Conservation (phyloP, 108 stramenopile species). For the Cyclotella cryptica region DNA sequence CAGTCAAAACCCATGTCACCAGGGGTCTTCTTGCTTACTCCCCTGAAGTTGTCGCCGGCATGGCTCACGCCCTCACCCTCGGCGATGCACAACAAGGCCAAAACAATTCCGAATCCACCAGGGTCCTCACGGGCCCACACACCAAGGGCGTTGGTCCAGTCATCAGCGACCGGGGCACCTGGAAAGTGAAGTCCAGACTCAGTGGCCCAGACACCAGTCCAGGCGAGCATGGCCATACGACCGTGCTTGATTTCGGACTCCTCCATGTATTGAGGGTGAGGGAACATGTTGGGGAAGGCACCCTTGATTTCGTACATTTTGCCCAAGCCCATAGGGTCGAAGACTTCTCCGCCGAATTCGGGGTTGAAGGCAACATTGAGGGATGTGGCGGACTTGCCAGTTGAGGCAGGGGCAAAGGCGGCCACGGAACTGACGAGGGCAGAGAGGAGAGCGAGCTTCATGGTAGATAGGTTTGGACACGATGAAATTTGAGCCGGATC, state of each 20-base stretch:
- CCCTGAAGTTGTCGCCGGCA: slow-evolving; percentile 91
- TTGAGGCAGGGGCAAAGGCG: slow-evolving; percentile 57
- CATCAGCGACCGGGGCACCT: slow-evolving; percentile 78
- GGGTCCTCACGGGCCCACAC: slow-evolving; percentile 84
- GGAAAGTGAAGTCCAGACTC: slow-evolving; percentile 90
- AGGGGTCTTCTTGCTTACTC: slow-evolving; percentile 85
- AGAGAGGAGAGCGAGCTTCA: slow-evolving; percentile 57
- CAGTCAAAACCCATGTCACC: slow-evolving; percentile 87
- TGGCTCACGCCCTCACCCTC: slow-evolving; percentile 91
- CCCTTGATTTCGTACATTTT: slow-evolving; percentile 61
- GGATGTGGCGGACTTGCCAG: slow-evolving; percentile 38
- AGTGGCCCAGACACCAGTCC: slow-evolving; percentile 92
- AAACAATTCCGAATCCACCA: slow-evolving; percentile 73
- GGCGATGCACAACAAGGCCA: slow-evolving; percentile 77
- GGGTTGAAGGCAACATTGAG: slow-evolving; percentile 42
- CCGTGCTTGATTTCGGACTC: slow-evolving; percentile 96
- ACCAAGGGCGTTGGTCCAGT: slow-evolving; percentile 88
- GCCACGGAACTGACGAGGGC: slow-evolving; percentile 56
- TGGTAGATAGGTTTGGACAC: slow-evolving; percentile 23
- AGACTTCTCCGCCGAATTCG: slow-evolving; percentile 47
- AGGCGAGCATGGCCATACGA: slow-evolving; percentile 91
- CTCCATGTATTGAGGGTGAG: slow-evolving; percentile 82
- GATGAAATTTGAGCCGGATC: slow-evolving; percentile 15
- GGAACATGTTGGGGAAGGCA: slow-evolving; percentile 93
- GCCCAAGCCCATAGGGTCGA: slow-evolving; percentile 55